Base-by-base conservation (phyloP, 441 rosid species). In the Aquilaria agallochum region DNA sequence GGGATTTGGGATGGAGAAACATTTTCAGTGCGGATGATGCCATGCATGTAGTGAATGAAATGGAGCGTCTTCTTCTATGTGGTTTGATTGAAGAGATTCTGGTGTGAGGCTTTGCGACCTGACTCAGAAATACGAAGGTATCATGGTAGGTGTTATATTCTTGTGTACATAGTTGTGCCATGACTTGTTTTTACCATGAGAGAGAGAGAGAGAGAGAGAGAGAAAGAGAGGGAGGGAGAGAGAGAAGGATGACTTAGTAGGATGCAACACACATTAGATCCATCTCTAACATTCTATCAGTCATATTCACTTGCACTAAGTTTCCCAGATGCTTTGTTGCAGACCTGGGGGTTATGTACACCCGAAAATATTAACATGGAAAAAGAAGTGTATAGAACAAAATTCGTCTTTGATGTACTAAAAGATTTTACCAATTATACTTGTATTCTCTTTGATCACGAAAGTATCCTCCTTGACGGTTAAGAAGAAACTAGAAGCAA, bases 1-100 rank as follows among this genome's bases (percentile, higher is more conserved):
- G 99, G 99, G 92, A 87, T 63, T 64, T 77, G 69, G 95, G 92
- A 59, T 94, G 97, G 99, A 86, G 77, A 71, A 73, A 65, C 13
- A 89, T 73, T 62, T 82, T 74, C 68, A 83, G 81, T 9, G 60
- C 62, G 14, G 76, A 83, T 48, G 90, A 83, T 62, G 76, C 73
- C 9, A 81, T 80, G 72, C 75, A 80, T 64, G 75, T 80, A 58
- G 87, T 84, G 66, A 66, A 63, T 52, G 88, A 85, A 31, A 52
- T 89, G 27, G 97, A 83, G 75, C 81, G 78, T 75, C 77, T 74
- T 45, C 70, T 93, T 42, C 68, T 83, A 11, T 72, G 65, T 30
- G 68, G 78, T 52, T 69, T 90, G 69, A 81, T 90, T 32, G 85
- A 75, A 53, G 98, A 90, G 72, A 69, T 71, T 53, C 51, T 80